A percentile compares a stretch with the other conserved stretches of the same genome.
Conservation (phyloP, 495 filamentous ascomycete species). For the Xylaria bambusicola region DNA sequence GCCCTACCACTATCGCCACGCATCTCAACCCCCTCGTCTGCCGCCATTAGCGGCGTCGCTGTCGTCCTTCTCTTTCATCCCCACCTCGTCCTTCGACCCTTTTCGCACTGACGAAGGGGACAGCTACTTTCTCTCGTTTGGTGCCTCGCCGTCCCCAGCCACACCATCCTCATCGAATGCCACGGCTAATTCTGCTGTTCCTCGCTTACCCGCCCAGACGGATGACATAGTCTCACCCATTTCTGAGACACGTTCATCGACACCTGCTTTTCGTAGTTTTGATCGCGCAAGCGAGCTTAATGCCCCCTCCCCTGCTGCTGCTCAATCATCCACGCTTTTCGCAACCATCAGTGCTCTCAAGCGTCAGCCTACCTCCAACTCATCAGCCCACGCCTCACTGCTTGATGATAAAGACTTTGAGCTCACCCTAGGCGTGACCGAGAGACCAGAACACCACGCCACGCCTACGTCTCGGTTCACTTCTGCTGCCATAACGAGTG, state of each 20-base stretch:
- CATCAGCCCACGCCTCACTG: conserved; percentile 25
- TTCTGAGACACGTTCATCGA: conserved; percentile 28
- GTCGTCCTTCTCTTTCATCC: conserved; percentile 16
- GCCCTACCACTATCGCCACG: conserved; percentile 15
- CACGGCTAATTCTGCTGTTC: conserved; percentile 21
- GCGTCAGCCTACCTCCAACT: conserved; percentile 26
- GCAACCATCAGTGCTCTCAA: conserved; percentile 24
- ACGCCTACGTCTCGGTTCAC: conserved; percentile 22
- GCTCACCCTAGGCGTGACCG: conserved; percentile 19
- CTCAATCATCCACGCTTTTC: conserved; percentile 11
- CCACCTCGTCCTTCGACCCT: conserved; percentile 3
- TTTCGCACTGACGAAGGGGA: neutral
- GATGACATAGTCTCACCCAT: conserved; percentile 30
- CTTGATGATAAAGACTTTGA: conserved; percentile 32
- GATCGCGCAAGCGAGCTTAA: conserved; percentile 20
- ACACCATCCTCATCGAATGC: conserved; percentile 22
- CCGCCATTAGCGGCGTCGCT: conserved; percentile 20
- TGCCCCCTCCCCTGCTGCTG: conserved; percentile 17
- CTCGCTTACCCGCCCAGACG: conserved; percentile 20
- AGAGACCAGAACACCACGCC: conserved; percentile 10
- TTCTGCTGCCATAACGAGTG: conserved; percentile 22
- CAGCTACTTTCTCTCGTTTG: conserved; percentile 7
- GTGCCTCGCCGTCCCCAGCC: conserved; percentile 12
- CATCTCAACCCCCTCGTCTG: conserved; percentile 25
- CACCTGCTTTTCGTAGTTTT: conserved; percentile 24